phyloP scores from a whole-genome alignment of 1,284 basidiomycete species.

The Meripilus lineatus region DNA sequence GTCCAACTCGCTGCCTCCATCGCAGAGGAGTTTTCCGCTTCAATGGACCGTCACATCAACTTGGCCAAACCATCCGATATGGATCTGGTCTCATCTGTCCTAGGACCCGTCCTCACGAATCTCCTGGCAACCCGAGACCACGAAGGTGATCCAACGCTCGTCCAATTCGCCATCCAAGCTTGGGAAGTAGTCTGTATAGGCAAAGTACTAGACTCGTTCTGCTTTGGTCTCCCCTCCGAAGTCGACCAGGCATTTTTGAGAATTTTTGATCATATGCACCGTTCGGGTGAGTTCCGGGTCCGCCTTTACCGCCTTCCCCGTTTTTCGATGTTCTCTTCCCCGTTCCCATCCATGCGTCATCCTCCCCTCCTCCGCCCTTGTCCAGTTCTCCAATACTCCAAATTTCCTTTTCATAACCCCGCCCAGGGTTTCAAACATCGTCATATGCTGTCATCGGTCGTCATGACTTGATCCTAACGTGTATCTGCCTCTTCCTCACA shows the following conservation, averaged over 20 bases:
- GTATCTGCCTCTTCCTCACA: constrained; percentile 1
- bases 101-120: constrained; percentile 26
- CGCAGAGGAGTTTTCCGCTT: constrained; percentile 28
- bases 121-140: constrained; percentile 27
- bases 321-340: too few species aligned
- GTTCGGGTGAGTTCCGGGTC: constrained; percentile 22
- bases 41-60: constrained; percentile 19
- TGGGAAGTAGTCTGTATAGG: constrained; percentile 34
- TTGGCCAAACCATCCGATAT: constrained; percentile 24
- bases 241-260: constrained; percentile 27
- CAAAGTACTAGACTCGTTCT: constrained; percentile 31
- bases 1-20: constrained; percentile 32
- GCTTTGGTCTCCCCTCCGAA: constrained; percentile 30
- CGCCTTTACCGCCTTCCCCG: too few species aligned
- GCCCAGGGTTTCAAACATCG: too few species aligned
- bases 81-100: constrained; percentile 26
- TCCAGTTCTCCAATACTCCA: too few species aligned
- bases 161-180: constrained; percentile 36
- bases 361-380: too few species aligned
- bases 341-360: too few species aligned
- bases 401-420: too few species aligned
- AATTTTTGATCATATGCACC: constrained; percentile 33
- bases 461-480: not conserved
- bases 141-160: constrained; percentile 30
- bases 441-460: too few species aligned